Evolutionary conservation across 1,284 basidiomycete species (phyloP), one percentile per base, ranked within the genome.

Genomic region (Somion occarium): DNA sequence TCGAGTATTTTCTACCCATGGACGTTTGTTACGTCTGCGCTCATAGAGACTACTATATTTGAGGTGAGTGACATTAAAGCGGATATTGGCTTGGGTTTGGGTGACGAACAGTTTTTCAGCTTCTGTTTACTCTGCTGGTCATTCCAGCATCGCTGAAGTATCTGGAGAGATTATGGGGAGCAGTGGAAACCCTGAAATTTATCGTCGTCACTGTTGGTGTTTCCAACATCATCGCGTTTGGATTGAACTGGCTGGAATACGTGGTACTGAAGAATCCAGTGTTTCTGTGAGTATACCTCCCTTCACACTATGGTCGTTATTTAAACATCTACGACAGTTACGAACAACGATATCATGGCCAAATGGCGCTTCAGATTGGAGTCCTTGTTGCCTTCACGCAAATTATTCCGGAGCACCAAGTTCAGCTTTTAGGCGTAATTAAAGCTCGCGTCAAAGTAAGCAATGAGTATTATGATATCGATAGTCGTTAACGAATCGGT

Each of bases 381-480:
- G 80, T 96, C 57, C 77, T 99, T 37, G 96, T 99, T 49, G 96
- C 94, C 9, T 97, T 98, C 70, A 98, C 94, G 1, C 96, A 99
- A 67, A 73, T 97, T 51, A 98, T 98, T 59, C 96, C 97, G 23
- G 96, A 99, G 67, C 94, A 99, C 62, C 95, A 98, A 68, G 85
- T 99, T 4, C 96, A 98, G 66, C 64, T 98, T 13, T 78, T 98
- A 57, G 93, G 94, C 37, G 73, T 91, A 27, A 65, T 97, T 59
- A 93, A 87, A 65, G 78, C 89, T 44, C 82, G 92, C 46, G 94
- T 98, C 59, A 98, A 98, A 82, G 93, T 91, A 48, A 41, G 71
- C 46, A 54, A 50, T 25, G n/a, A 20, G 49, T 46, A 13, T 12
- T 47, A 13, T 9, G 27, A 13, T 34, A 5, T 37, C n/a, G 4